Conservation (phyloP, 2,329 filamentous ascomycete species). For the Calonectria leucothoes region DNA sequence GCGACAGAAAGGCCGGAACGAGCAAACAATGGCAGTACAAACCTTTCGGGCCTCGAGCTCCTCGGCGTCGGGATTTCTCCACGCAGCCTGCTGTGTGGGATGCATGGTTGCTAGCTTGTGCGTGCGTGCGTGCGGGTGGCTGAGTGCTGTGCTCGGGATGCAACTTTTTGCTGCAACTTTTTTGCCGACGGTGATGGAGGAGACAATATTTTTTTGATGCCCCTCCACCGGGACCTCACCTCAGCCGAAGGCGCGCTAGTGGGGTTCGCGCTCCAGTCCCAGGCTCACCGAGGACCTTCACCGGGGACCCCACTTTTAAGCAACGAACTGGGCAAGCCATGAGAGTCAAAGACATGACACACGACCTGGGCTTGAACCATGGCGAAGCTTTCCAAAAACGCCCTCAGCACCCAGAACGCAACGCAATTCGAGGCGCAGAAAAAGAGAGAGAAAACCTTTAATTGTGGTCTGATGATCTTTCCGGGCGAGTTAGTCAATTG, state of each 20-base stretch:
- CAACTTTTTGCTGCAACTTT: neutral
- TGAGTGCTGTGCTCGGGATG: neutral
- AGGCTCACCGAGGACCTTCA: neutral
- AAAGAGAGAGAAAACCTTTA: neutral
- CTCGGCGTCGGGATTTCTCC: conserved; percentile 59
- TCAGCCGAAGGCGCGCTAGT: conserved; percentile 20
- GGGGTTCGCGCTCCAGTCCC: neutral
- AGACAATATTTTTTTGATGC: conserved; percentile 27
- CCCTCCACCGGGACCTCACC: conserved; percentile 20
- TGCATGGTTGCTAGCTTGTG: conserved; percentile 42
- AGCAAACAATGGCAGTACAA: conserved; percentile 31
- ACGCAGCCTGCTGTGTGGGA: conserved; percentile 47
- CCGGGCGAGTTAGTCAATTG: neutral
- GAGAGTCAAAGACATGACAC: neutral
- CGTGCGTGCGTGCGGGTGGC: neutral
- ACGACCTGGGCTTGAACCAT: neutral
- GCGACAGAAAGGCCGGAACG: conserved; percentile 13
- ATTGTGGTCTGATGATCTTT: neutral
- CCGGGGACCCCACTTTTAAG: conserved; percentile 5
- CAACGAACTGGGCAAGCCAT: neutral
- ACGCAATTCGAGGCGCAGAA: neutral
- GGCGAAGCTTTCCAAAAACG: neutral
- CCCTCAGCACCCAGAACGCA: neutral
- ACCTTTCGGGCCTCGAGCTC: conserved; percentile 74
- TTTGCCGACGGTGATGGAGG: conserved; percentile 15